Percentiles rank a stretch among this genome's conserved stretches.
Conservation (phyloP, 306 rosid species). For the Prunus kanzakura region DNA sequence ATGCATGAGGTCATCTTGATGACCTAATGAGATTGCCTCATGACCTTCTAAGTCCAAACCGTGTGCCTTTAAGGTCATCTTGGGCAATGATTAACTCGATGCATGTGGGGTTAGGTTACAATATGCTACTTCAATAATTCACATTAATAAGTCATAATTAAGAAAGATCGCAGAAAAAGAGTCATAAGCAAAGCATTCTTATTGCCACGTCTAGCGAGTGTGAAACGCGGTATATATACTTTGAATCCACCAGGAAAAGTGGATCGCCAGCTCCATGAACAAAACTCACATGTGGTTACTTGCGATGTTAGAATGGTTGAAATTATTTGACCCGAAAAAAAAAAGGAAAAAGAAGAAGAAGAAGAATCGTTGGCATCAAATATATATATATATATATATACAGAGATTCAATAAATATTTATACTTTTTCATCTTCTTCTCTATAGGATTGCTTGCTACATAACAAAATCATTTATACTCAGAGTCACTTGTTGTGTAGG, state of each 20-base stretch:
- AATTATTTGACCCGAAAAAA: not conserved
- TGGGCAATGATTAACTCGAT: not conserved
- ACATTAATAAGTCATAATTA: not conserved
- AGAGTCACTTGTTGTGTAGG: not conserved
- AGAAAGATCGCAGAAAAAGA: not conserved
- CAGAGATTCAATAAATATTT: not conserved
- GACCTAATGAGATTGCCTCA: not conserved
- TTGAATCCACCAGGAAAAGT: constrained; percentile 14
- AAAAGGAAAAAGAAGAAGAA: too few relatives aligned
- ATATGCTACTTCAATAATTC: not conserved
- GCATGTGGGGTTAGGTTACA: not conserved
- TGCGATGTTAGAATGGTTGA: not conserved
- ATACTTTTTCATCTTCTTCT: not conserved
- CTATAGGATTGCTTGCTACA: not conserved
- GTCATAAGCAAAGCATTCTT: not conserved
- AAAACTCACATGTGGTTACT: constrained; percentile 14
- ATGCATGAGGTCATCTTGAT: not conserved
- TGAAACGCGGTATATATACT: not conserved
- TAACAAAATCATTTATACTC: not conserved
- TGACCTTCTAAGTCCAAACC: not conserved
- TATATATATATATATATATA: not conserved
- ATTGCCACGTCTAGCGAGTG: not conserved
- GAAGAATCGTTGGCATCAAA: too few relatives aligned
- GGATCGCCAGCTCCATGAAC: constrained; percentile 17
- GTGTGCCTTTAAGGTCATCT: too few relatives aligned